Evolutionary conservation across 1,284 basidiomycete species (phyloP), one percentile per base, ranked within the genome.

Genomic region (Sanghuangporus baumii): DNA sequence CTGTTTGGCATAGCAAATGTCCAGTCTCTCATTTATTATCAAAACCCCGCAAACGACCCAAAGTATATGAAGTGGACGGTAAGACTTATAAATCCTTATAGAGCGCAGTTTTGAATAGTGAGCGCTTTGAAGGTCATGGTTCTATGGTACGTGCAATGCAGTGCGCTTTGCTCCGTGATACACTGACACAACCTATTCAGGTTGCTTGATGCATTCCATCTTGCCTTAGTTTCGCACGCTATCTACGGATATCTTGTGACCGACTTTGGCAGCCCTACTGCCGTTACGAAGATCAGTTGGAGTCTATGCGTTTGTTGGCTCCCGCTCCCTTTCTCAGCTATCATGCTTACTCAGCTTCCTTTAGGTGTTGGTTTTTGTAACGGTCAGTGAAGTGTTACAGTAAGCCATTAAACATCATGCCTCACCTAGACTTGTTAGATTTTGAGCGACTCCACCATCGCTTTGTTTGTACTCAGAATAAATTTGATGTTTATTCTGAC

Each of bases 191-290:
- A 31, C 5, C 26, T 4, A 31, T 31, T 8, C 56, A 65, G 63
- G 63, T 26, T 47, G 9, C 56, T 65, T 5, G 63, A 65, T 40
- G 46, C 56, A 9, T 50, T 61, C 7, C 63, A 65, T 36, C 54
- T 65, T 38, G 60, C 50, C 14, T 40, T 65, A 18, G 58, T 65
- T 20, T 54, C 60, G 8, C 55, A 65, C 41, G 50, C 51, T 36
- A 36, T 62, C 52, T 85, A 84, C 65, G 74, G 74, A 66, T 85
- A 85, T 65, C 74, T 83, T 55, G 79, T 85, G 34, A 71, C 70
- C 34, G 83, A 84, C 69, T 84, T 76, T 66, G 66, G 77, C 59
- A 78, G 80, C 62, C 76, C 76, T 4, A 4, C 70, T 3, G 76
- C 80, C 4, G 71, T 84, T 26, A 14, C 67, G 8, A 65, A 66